Base-by-base conservation (phyloP, 352 stramenopile species). In the Pythium coloratum region DNA sequence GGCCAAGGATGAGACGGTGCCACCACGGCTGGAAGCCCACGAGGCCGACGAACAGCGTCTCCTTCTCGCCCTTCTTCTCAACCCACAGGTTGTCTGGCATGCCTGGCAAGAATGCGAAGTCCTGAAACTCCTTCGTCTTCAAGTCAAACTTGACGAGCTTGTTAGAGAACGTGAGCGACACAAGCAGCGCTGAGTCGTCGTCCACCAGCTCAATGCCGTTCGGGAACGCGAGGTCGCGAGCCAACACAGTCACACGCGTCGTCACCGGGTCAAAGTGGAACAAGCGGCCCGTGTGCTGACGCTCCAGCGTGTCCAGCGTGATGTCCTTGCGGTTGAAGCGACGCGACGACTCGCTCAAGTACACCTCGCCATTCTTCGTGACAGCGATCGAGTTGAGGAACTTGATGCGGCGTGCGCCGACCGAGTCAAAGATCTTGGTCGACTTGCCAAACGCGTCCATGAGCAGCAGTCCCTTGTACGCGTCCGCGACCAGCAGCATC, bases 21-120 rank as follows among this genome's bases (percentile, higher is more conserved):
- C 54, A 82, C 49, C 2, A 67, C 59, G 62, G 70, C 71, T 62
- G 78, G 62, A 49, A 65, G 30, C 64, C 69, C 4, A 77, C 75
- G 51, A 88, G 44, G 2, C 78, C 80, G 4, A 85, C 80, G 55
- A 85, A 69, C 49, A 89, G n/a, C 47, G 40, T 44, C 16, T 44
- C 14, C 20, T 78, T 77, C 24, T 68, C 63, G 28, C 64, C 64
- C 0, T 78, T 56, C 26, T 72, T 77, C 30, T 72, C 69, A 18
- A 90, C 70, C 34, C 64, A 75, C 13, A 90, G 64, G 34, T 88
- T 88, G 62, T 86, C 81, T 0, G 82, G 78, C 47, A 78, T 68
- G 33, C 80, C 79, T 2, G 82, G 80, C 36, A 87, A 54, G 61
- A 82, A 90, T 13, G 82, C 82, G 66, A 88, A 90, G 55, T 90